Percentiles rank a stretch among this genome's conserved stretches.
Conservation (phyloP, 441 rosid genomes). For the Gossypium gossypioides region DNA sequence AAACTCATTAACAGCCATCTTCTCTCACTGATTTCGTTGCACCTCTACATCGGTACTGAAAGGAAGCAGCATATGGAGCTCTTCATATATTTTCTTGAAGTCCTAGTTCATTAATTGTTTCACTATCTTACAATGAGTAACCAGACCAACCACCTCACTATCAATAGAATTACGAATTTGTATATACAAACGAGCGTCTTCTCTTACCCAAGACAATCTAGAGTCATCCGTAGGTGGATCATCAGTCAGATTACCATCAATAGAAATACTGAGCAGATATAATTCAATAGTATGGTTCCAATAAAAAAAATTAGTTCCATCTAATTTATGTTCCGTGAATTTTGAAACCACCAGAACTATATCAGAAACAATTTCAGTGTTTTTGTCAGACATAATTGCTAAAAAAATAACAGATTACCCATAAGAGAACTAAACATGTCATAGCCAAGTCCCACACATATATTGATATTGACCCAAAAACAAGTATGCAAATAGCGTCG, state of each 20-base stretch:
- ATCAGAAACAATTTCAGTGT: background rate
- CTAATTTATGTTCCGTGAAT: no score
- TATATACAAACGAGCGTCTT: background rate
- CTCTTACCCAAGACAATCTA: background rate
- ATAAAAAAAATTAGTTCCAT: no score
- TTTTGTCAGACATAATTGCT: background rate
- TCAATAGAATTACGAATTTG: background rate
- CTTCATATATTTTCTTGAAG: background rate
- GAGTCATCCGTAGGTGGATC: background rate
- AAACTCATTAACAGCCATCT: background rate
- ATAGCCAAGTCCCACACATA: background rate
- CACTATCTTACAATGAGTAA: background rate
- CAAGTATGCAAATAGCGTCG: background rate
- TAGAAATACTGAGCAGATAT: background rate
- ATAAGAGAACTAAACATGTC: background rate
- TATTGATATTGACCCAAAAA: background rate
- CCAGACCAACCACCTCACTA: background rate
- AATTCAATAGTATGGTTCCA: no score
- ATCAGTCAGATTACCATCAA: background rate
- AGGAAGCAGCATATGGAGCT: background rate
- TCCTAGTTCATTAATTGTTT: background rate
- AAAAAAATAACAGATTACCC: background rate
- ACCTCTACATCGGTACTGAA: background rate
- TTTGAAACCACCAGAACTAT: no score
- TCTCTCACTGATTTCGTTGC: background rate